Evolutionary conservation across 169 alveolate genomes (phyloP).

Genomic region (Plasmodium fragile): DNA sequence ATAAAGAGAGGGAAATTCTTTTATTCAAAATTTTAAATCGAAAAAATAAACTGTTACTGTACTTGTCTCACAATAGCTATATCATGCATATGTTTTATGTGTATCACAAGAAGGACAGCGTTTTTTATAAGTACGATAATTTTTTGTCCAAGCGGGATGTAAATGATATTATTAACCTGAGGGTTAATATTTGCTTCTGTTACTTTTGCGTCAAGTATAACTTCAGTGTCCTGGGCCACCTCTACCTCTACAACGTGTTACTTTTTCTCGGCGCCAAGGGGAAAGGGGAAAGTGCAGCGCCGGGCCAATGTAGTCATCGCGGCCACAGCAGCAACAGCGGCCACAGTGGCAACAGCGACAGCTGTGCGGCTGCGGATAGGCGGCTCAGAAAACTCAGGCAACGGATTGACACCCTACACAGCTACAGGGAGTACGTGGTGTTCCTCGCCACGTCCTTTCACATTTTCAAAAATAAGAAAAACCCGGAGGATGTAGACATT

Average conservation of each 20-base stretch:
- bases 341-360: not conserved
- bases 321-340: not conserved
- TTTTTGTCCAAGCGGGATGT: slow-evolving; percentile 20
- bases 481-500: not conserved
- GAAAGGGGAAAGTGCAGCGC: not conserved
- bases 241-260: slow-evolving; percentile 41
- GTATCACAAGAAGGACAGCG: slow-evolving; percentile 11
- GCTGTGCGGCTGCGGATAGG: not conserved
- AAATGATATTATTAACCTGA: slow-evolving; percentile 31
- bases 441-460: slow-evolving; percentile 13
- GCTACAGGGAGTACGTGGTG: slow-evolving; percentile 37
- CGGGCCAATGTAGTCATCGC: too few species aligned
- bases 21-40: slow-evolving; percentile 35
- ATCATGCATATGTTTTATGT: slow-evolving; percentile 61
- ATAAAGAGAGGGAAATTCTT: slow-evolving; percentile 64
- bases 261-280: not conserved
- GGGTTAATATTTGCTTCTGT: slow-evolving; percentile 56
- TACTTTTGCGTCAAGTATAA: slow-evolving; percentile 73
- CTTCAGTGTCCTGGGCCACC: not conserved
- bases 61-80: slow-evolving; percentile 53
- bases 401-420: not conserved
- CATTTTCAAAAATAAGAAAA: slow-evolving; percentile 32
- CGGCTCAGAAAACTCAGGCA: not conserved
- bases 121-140: slow-evolving; percentile 30
- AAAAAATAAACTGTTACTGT: slow-evolving; percentile 60